A percentile compares a stretch with the other conserved stretches of the same genome.
Conservation (phyloP, 345 rosid species). For the Odontarrhena argentea region DNA sequence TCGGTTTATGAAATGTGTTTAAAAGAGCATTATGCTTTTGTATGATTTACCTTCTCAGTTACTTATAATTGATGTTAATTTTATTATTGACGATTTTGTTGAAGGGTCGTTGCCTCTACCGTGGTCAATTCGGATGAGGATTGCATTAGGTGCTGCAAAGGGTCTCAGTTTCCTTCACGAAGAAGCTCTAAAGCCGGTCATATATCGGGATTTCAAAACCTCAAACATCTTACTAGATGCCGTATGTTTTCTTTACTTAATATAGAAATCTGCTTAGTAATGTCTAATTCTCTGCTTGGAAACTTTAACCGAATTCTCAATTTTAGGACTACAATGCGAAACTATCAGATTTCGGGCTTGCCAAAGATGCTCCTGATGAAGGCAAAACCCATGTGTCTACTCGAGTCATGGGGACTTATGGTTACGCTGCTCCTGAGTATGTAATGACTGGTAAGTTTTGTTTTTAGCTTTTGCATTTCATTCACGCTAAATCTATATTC, state of each 20-base stretch:
- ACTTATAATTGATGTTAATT: conserved; percentile 1
- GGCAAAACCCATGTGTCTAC: conserved; percentile 88
- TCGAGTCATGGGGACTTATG: conserved; percentile 87
- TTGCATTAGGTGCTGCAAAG: conserved; percentile 92
- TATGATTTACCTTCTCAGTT: conserved; percentile 5
- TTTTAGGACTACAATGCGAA: conserved; percentile 86
- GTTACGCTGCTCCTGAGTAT: conserved; percentile 91
- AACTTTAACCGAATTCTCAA: conserved; percentile 22
- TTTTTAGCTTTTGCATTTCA: neutral
- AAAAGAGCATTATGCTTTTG: conserved; percentile 7
- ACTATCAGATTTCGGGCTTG: conserved; percentile 85
- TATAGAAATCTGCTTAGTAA: neutral
- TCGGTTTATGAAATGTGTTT: conserved; percentile 7
- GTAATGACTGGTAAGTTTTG: conserved; percentile 78
- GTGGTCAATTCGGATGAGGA: conserved; percentile 95
- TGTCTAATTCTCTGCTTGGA: conserved; percentile 7
- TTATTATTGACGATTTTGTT: neutral
- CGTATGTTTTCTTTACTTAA: conserved; percentile 45
- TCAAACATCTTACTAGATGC: conserved; percentile 93
- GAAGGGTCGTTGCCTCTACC: conserved; percentile 96
- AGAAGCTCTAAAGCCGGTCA: conserved; percentile 93
- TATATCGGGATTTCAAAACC: conserved; percentile 96
- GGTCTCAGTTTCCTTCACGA: conserved; percentile 98
- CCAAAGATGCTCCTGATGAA: conserved; percentile 87
- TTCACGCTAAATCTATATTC: neutral